Evolutionary conservation across 345 rosid genomes (phyloP), one percentile per base, ranked within the genome.

Genomic region (Arabidopsis suecica): DNA sequence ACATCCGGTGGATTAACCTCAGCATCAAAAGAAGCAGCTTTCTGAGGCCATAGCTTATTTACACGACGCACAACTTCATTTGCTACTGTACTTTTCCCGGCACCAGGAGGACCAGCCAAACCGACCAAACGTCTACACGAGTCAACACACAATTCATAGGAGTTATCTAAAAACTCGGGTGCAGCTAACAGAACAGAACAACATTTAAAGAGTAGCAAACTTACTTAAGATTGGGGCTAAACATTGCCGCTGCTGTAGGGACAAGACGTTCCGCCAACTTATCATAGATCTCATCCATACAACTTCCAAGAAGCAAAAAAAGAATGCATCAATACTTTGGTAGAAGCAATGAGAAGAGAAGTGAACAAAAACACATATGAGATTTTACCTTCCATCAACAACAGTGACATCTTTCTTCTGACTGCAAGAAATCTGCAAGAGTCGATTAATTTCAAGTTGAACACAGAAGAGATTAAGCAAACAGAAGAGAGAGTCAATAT

Each of bases 101-200:
- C 88, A 78, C 97, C 97, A 72, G 99, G 99, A 64, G 97, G 93
- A 71, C 96, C 97, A 62, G 96, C 97, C 82, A 92, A 79, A 79
- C 93, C 93, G 18, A 95, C 85, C 76, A 95, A 82, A 72, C 83
- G 77, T 88, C 97, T 95, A 85, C 79, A 78, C 5, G 18, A 65
- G 16, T 40, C 44, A 62, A 76, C 54, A 57, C 14, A 61, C 3
- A 69, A 8, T 57, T 54, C 38, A 44, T 16, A 69, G 65, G 8
- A 22, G 12, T 34, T 32, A 33, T 33, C 45, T 41, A 8, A 49
- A 32, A 11, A 9, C 44, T 48, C 16, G 9, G 8, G 37, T 10
- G 45, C 58, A 50, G 45, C 65, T 7, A 60, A 16, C 36, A 7
- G 20, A 33, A 42, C 6, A 41, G 40, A 13, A 51, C 30, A 64